Evolutionary conservation across 176 grass and related monocot genomes (phyloP).

Genomic region (Zoysia japonica): DNA sequence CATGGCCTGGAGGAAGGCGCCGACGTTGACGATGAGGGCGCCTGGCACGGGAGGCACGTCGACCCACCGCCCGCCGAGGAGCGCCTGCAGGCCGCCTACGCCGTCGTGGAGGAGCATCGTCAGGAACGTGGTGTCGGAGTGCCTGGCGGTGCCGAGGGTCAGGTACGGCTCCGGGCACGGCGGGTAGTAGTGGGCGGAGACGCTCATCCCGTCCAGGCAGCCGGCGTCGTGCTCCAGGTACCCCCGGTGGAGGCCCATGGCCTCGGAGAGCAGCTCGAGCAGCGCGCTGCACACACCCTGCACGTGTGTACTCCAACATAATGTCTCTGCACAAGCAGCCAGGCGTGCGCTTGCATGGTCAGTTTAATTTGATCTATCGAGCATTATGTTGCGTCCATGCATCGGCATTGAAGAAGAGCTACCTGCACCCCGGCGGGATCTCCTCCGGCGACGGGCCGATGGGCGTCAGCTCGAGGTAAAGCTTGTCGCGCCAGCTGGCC

Average conservation of each 20-base stretch:
- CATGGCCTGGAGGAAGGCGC: background rate
- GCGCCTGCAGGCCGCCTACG: background rate
- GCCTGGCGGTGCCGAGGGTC: background rate
- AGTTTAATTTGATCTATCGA: too few relatives aligned
- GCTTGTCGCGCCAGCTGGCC: background rate
- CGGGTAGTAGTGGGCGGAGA: background rate
- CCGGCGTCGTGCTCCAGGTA: background rate
- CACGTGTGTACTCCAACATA: background rate
- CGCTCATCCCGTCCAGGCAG: background rate
- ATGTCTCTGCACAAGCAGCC: too few relatives aligned
- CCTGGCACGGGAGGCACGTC: constrained; percentile 2
- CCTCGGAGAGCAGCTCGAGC: background rate
- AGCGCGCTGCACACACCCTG: background rate
- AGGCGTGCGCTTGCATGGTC: too few relatives aligned
- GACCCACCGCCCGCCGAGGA: background rate
- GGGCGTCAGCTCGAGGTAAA: background rate
- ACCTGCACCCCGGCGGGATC: background rate
- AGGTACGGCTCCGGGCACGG: background rate
- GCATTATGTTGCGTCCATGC: too few relatives aligned
- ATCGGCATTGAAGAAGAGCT: too few relatives aligned
- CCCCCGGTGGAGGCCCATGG: background rate
- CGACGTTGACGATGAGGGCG: constrained; percentile 7
- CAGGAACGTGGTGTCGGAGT: background rate
- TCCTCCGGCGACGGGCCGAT: background rate
- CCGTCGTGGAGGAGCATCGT: constrained; percentile 9